Evolutionary conservation across 345 rosid species (phyloP), one percentile per base, ranked within the genome.

Genomic region (Syzygium jambos): DNA sequence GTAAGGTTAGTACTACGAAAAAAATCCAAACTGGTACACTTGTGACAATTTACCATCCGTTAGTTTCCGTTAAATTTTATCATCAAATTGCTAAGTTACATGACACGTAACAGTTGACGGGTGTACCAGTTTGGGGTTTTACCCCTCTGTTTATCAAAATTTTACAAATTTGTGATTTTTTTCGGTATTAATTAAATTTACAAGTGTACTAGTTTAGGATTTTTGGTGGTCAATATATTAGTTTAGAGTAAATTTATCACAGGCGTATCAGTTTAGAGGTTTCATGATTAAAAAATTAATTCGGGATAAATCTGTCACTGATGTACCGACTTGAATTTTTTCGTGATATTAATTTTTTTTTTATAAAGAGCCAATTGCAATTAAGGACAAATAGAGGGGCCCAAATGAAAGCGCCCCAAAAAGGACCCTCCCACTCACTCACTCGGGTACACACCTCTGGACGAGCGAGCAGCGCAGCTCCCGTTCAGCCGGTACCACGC

Each of bases 31-130:
- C 12, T 2, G 12, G 11, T 2, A 5, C 0, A 59, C 27, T 59
- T 59, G 0, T 14, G 0, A 27, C 2, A 59, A 5, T 25, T 59
- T 11, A 59, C 0, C 0, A 0, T 0, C 11, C 0, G 11, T 10
- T 10, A 57, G 3, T 57, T 25, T 27, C 0, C 5, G 11, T 59
- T 59, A 59, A 59, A 59, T 59, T 2, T 43, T 5, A 43, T 1
- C 7, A 43, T 43, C 7, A 43, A 43, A 43, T 43, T 43, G 46
- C 46, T 43, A 43, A 43, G 46, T 43, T 43, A 43, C 46, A 43
- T 43, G 46, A 43, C 46, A 6, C 46, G 46, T 43, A 43, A 43
- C 46, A 43, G 7, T 43, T 43, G 6, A 43, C 7, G 7, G 7
- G 46, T 43, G 46, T 43, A 43, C 7, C 46, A 43, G 7, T 43